phyloP scores from a whole-genome alignment of 148 eudicot genomes.

The Mesembryanthemum crystallinum region DNA sequence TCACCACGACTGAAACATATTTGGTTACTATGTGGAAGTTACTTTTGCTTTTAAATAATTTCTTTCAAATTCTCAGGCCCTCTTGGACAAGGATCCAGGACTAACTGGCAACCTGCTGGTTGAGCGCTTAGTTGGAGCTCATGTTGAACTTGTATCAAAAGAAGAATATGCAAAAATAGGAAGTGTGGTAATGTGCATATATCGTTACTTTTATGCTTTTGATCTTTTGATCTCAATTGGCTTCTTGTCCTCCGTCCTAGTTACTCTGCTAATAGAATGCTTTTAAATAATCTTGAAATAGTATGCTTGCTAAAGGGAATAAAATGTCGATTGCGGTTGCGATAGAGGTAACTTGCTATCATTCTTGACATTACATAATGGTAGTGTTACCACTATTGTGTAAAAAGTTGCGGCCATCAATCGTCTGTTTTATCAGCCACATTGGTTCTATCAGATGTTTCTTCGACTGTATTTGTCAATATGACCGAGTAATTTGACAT shows the following conservation, averaged over 20 bases:
- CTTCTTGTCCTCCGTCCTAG: background rate
- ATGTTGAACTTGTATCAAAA: conserved; percentile 90
- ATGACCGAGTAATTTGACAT: too few species aligned
- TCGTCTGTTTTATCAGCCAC: too few species aligned
- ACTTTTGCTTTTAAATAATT: conserved; percentile 6
- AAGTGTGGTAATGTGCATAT: conserved; percentile 54
- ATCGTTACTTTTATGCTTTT: background rate
- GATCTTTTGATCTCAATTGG: background rate
- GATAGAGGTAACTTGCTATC: too few species aligned
- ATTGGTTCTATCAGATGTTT: too few species aligned
- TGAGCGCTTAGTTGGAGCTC: conserved; percentile 98
- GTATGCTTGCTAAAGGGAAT: background rate
- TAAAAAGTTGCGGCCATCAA: too few species aligned
- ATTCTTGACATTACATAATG: too few species aligned
- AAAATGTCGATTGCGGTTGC: background rate
- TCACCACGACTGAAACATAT: background rate
- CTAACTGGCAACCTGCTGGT: conserved; percentile 89
- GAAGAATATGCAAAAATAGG: conserved; percentile 92
- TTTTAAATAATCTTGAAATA: background rate
- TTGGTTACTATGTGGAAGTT: conserved; percentile 8
- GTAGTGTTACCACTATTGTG: background rate
- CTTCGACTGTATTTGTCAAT: too few species aligned
- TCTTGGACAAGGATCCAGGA: conserved; percentile 88
- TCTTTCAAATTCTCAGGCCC: conserved; percentile 49
- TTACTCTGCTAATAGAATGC: background rate